Base-by-base conservation (phyloP, 306 rosid genomes). In the Vachellia collinsii region DNA sequence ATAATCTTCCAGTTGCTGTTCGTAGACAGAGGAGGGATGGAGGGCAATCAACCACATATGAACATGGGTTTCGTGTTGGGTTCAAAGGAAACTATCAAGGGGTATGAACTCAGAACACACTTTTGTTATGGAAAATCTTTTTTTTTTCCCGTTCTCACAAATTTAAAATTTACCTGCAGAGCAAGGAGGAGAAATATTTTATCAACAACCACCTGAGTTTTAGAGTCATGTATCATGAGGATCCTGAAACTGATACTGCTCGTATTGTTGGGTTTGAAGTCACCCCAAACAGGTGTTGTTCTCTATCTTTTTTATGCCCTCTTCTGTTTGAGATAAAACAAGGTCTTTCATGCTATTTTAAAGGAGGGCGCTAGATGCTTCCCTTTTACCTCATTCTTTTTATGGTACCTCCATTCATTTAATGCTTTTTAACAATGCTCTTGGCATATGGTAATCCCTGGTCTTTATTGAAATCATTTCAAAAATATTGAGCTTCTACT, bases 201-300 rank as follows among this genome's bases (percentile, higher is more conserved):
- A 92, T 96, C 78, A 88, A 96, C 84, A 96, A 96, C 84, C 99
- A 96, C 94, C 86, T 96, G 92, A 96, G 97, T 86, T 96, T 93
- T 85, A 88, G 99, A 83, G 97, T 96, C 79, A 96, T 90, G 98
- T 96, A 83, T 86, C 99, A 96, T 91, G 91, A 88, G 87, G 99
- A 96, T 77, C 88, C 90, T 13, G 99, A 92, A 80, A 90, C 98
- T 3, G 98, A 94, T 82, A 70, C 87, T 81, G 94, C 99, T 83
- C 95, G 98, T 77, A 92, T 96, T 76, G 99, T 96, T 75, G 99
- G 99, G 78, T 96, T 96, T 87, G 99, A 96, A 86, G 98, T 96
- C 72, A 89, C 98, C 25, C 94, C 99, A 79, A 90, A 89, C 91
- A 96, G 99, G 99, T 93, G 80, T 75, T 48, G 23, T 80, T 62